phyloP scores from a whole-genome alignment of 768 basidiomycete species.

The Pholiota conissans region DNA sequence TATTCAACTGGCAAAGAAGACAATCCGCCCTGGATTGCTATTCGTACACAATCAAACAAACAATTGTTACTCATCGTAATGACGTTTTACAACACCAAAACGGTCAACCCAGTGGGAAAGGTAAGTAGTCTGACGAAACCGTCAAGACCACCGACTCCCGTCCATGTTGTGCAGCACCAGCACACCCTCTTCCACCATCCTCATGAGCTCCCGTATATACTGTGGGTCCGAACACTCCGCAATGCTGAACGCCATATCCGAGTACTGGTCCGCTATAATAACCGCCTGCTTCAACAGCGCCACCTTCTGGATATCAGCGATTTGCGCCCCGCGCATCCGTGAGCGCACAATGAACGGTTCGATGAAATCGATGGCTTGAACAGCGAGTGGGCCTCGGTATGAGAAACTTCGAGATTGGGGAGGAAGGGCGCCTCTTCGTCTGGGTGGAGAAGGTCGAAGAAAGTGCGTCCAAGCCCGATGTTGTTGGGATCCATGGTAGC shows the following conservation, averaged over 20 bases:
- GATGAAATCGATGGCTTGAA: constrained; percentile 17
- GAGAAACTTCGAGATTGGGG: constrained; percentile 11
- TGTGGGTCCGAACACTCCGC: constrained; percentile 15
- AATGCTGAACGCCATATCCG: constrained; percentile 11
- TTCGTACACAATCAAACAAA: too few relatives aligned
- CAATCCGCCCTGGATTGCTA: too few relatives aligned
- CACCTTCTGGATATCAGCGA: neutral
- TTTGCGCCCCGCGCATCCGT: constrained; percentile 6
- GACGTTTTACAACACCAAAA: too few relatives aligned
- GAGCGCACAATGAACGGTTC: constrained; percentile 18
- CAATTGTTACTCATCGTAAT: too few relatives aligned
- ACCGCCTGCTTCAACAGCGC: constrained; percentile 10
- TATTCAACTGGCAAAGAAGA: too few relatives aligned
- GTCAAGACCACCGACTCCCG: constrained; percentile 10
- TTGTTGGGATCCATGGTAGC: neutral
- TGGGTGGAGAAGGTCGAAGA: constrained; percentile 19
- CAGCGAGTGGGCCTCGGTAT: constrained; percentile 13
- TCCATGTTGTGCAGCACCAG: constrained; percentile 11
- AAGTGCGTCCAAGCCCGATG: constrained; percentile 7
- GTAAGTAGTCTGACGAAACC: too few relatives aligned
- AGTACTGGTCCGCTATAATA: constrained; percentile 12
- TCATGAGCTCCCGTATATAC: constrained; percentile 18
- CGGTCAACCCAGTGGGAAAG: too few relatives aligned
- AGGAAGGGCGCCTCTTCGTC: constrained; percentile 11
- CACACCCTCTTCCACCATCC: constrained; percentile 14